A percentile compares a stretch with the other conserved stretches of the same genome.
Evolutionary conservation across 2,329 filamentous ascomycete species (phyloP).

Genomic region (Paecilomyces sp.): DNA sequence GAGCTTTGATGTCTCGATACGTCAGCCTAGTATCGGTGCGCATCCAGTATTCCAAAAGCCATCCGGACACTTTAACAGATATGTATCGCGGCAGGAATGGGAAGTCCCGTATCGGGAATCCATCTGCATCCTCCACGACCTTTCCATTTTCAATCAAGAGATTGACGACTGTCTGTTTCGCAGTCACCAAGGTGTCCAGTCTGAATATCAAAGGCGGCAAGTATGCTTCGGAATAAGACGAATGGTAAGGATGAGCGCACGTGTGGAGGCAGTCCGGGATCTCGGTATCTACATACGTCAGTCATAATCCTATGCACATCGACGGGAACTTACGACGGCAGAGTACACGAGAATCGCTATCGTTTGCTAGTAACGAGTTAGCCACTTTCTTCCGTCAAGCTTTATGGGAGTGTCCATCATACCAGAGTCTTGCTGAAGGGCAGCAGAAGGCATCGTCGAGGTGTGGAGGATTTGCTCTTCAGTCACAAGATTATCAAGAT

Average conservation of each 20-base stretch:
- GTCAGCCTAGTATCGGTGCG: slow-evolving; percentile 18
- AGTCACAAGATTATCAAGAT: not conserved
- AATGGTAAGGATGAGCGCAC: slow-evolving; percentile 15
- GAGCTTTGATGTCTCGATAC: slow-evolving; percentile 20
- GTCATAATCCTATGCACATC: not conserved
- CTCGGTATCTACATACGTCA: slow-evolving; percentile 2
- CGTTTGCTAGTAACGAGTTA: not conserved
- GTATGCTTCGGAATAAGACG: slow-evolving; percentile 8
- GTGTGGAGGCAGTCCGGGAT: slow-evolving; percentile 13
- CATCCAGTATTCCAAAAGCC: slow-evolving; percentile 25
- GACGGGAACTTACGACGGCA: not conserved
- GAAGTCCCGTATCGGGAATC: slow-evolving; percentile 14
- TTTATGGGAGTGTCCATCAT: not conserved
- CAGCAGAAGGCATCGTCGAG: not conserved
- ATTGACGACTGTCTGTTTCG: slow-evolving; percentile 1
- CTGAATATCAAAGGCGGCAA: slow-evolving; percentile 18
- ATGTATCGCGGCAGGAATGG: slow-evolving; percentile 21
- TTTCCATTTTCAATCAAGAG: slow-evolving; percentile 11
- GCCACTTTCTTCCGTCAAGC: not conserved
- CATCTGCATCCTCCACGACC: slow-evolving; percentile 6
- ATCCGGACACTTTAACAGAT: slow-evolving; percentile 14
- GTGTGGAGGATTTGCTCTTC: not conserved
- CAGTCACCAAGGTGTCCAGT: slow-evolving; percentile 9
- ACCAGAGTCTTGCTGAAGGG: not conserved
- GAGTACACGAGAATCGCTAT: not conserved